phyloP scores from a whole-genome alignment of 2,329 filamentous ascomycete genomes.

The Fusarium ambrosium region DNA sequence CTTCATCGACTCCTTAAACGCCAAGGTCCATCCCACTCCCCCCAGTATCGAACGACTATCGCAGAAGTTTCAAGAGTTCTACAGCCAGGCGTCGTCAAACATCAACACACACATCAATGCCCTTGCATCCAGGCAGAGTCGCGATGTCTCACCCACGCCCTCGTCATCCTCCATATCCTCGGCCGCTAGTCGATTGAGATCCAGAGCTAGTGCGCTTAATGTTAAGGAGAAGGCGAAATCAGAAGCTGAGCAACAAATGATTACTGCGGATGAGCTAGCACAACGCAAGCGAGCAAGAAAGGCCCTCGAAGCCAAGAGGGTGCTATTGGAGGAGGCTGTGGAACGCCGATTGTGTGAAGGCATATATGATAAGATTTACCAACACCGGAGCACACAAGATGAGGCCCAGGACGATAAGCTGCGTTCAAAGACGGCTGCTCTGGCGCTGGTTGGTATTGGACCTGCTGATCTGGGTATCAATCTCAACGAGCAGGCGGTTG shows the following conservation, averaged over 20 bases:
- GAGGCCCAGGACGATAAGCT: slow-evolving; percentile 96
- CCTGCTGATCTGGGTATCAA: slow-evolving; percentile 87
- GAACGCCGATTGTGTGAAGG: slow-evolving; percentile 88
- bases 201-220: slow-evolving; percentile 67
- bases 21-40: slow-evolving; percentile 87
- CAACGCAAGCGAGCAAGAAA: slow-evolving; percentile 84
- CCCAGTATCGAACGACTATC: slow-evolving; percentile 86
- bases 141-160: slow-evolving; percentile 71
- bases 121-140: slow-evolving; percentile 80
- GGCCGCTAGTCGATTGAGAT: slow-evolving; percentile 68
- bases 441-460: slow-evolving; percentile 92
- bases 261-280: slow-evolving; percentile 87
- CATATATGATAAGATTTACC: slow-evolving; percentile 89
- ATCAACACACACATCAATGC: slow-evolving; percentile 89
- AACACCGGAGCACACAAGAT: slow-evolving; percentile 91
- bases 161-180: slow-evolving; percentile 69
- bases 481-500: slow-evolving; percentile 68
- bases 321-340: slow-evolving; percentile 88
- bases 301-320: slow-evolving; percentile 81
- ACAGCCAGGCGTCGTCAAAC: slow-evolving; percentile 81
- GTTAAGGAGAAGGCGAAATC: slow-evolving; percentile 64
- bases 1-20: slow-evolving; percentile 90
- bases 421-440: slow-evolving; percentile 90
- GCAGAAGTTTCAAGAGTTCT: slow-evolving; percentile 95
- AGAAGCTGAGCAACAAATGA: slow-evolving; percentile 81